Conservation (phyloP, 495 filamentous ascomycete species). For the Neurospora tetraspora region DNA sequence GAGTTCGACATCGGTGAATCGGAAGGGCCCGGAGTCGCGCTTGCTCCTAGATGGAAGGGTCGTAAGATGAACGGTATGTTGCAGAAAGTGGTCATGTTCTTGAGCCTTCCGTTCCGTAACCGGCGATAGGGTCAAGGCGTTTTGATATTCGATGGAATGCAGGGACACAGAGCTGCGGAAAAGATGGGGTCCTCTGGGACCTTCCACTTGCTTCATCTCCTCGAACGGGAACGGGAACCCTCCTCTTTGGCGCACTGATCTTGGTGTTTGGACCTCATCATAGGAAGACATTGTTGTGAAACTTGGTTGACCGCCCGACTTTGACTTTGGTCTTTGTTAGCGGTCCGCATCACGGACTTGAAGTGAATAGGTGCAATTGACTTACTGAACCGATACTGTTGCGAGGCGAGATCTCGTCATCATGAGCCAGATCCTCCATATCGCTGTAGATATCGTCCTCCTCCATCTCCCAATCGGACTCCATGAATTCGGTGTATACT, state of each 20-base stretch:
- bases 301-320: constrained; percentile 43
- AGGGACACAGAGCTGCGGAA: constrained; percentile 54
- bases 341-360: neutral
- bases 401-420: constrained; percentile 54
- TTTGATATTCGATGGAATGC: constrained; percentile 45
- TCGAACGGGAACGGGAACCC: constrained; percentile 21
- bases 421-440: constrained; percentile 38
- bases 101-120: constrained; percentile 36
- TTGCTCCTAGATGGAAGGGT: constrained; percentile 20
- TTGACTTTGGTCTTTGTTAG: constrained; percentile 31
- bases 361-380: constrained; percentile 4
- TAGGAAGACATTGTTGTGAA: constrained; percentile 67
- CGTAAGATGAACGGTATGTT: constrained; percentile 22
- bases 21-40: constrained; percentile 31
- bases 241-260: constrained; percentile 35
- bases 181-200: constrained; percentile 79
- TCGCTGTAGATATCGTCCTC: constrained; percentile 44
- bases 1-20: constrained; percentile 44
- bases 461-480: constrained; percentile 60
- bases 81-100: constrained; percentile 24
- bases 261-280: constrained; percentile 64
- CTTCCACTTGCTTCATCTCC: constrained; percentile 53
- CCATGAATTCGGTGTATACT: constrained; percentile 59
- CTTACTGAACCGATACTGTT: constrained; percentile 59
- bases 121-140: constrained; percentile 58